Evolutionary conservation across 352 stramenopile species (phyloP).

Genomic region (Blastocystis sp.): DNA sequence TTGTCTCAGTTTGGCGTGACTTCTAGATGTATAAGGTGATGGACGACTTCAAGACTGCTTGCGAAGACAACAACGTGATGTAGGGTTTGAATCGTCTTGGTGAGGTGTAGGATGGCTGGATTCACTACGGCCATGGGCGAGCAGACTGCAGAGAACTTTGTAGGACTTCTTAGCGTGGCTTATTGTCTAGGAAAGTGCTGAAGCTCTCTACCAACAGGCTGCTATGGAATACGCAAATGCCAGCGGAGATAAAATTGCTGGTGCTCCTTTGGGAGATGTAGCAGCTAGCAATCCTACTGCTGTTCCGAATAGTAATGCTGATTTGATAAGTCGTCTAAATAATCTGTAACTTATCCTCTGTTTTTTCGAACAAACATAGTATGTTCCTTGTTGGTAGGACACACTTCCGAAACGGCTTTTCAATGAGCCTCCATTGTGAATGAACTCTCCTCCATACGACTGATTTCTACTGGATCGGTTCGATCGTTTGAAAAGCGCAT

Average conservation of each 20-base stretch:
- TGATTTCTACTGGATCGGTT: neutral
- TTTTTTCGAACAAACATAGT: neutral
- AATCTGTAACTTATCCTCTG: slow-evolving; percentile 24
- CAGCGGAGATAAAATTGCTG: neutral
- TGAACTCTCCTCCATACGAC: neutral
- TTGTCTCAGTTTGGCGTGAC: neutral
- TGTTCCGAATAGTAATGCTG: no score
- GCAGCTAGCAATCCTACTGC: no score
- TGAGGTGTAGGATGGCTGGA: slow-evolving; percentile 7
- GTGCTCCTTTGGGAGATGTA: neutral
- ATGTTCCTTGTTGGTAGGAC: neutral
- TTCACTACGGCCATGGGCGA: neutral
- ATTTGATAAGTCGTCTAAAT: slow-evolving; percentile 48
- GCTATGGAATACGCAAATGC: neutral
- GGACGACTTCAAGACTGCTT: slow-evolving; percentile 37
- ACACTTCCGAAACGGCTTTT: slow-evolving; percentile 33
- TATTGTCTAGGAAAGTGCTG: neutral
- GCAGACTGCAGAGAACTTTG: neutral
- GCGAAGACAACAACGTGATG: slow-evolving; percentile 40
- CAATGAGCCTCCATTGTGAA: neutral
- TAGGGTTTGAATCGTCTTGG: neutral
- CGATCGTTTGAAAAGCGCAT: neutral
- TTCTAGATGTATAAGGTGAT: slow-evolving; percentile 46
- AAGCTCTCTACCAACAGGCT: neutral
- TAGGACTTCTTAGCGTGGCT: neutral